Base-by-base conservation (phyloP, 2,329 filamentous ascomycete genomes). In the Talaromyces sp. region DNA sequence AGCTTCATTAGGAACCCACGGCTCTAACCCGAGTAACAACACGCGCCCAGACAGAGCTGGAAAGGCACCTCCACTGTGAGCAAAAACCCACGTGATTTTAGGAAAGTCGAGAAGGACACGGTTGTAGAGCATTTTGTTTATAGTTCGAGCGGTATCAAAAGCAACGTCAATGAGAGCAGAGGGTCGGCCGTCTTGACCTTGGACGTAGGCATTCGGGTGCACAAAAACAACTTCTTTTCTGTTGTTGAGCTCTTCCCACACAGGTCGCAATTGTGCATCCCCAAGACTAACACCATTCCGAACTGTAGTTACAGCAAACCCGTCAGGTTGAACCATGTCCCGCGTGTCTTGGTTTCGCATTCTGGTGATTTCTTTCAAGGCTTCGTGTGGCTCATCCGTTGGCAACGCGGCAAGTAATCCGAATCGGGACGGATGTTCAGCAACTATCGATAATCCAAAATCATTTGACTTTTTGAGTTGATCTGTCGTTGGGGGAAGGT, bases 191-290 rank as follows among this genome's bases (percentile, higher is more conserved):
- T 54, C 32, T 19, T 49, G 38, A 24, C 49, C 49, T 7, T 10
- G 17, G 14, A 35, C 50, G 3, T 27, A 31, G n/a, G 57, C 57
- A 46, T 53, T 54, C 14, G 57, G 57, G 32, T 58, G 57, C 19
- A 58, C 53, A 54, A 53, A 50, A 14, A 58, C 57, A 35, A 58
- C 50, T 32, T 49, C 57, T 32, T 58, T 58, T 17, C 57, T 49
- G 21, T 49, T 26, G 29, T 58, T 58, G 3, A 58, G 57, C 17
- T 24, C 32, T 29, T 46, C 19, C 57, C 57, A 58, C 13, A 58
- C 50, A 21, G 57, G 35, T 4, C 53, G 49, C n/a, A 58, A 26
- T 9, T 38, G 32, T 3, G 19, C 4, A 32, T 58, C 57, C 4
- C 57, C 35, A 4, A 58, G 51, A 1, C 49, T 38, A 21, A 58